Conservation (phyloP, 495 filamentous ascomycete species). For the Bathelium albidoporum region DNA sequence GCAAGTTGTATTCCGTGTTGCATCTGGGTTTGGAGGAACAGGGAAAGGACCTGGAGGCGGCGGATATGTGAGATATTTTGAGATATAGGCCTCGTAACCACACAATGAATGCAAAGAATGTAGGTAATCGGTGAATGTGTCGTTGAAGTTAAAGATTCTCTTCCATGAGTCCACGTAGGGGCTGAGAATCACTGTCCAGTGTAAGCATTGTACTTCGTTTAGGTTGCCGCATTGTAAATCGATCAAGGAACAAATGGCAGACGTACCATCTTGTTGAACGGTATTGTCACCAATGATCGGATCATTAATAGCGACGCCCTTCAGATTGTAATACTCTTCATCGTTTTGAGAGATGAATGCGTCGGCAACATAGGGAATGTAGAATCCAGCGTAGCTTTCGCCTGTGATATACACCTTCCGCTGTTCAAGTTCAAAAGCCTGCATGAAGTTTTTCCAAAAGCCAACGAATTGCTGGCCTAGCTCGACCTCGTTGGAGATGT, state of each 20-base stretch:
- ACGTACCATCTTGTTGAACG: conserved; percentile 11
- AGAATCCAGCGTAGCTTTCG: conserved; percentile 19
- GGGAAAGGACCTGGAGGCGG: conserved; percentile 46
- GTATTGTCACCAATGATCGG: conserved; percentile 16
- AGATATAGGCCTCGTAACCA: conserved; percentile 45
- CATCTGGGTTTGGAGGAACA: conserved; percentile 18
- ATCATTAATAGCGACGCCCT: conserved; percentile 20
- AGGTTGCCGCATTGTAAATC: too few relatives aligned
- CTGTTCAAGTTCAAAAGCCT: conserved; percentile 14
- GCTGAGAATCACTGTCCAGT: conserved; percentile 24
- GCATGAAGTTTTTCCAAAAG: conserved; percentile 23
- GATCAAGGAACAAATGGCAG: conserved; percentile 27
- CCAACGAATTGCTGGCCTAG: conserved; percentile 53
- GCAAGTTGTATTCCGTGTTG: conserved; percentile 29
- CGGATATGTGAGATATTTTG: conserved; percentile 48
- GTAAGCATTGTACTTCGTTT: background rate
- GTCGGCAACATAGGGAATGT: conserved; percentile 22
- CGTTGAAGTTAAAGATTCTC: conserved; percentile 49
- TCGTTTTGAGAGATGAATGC: conserved; percentile 29
- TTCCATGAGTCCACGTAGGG: conserved; percentile 41
- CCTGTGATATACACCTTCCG: conserved; percentile 21
- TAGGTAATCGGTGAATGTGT: conserved; percentile 40
- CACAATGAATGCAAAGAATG: conserved; percentile 41
- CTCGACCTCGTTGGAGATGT: conserved; percentile 53
- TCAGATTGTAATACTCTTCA: conserved; percentile 17